Evolutionary conservation across 208 protist genomes (phyloP), one percentile per base, ranked within the genome.

Genomic region (Leishmania major): DNA sequence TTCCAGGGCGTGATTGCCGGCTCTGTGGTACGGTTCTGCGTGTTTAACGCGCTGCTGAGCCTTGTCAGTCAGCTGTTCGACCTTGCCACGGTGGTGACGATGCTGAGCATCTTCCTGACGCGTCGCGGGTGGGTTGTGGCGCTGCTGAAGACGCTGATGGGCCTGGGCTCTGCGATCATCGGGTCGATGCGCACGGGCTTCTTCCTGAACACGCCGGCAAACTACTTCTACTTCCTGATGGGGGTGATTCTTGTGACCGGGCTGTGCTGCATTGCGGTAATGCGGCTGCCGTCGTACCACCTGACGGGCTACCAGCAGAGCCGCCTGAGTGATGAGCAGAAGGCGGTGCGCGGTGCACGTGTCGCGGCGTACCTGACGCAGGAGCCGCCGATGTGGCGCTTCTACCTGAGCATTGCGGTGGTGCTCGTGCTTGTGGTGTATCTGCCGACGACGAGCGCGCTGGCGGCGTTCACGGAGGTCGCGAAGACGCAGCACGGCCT

Each of bases 161-260:
- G 92, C 15, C 88, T 96, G 31, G 92, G 91, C 59, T 88, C 84
- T 28, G 90, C 90, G 28, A 88, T 96, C 77, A 43, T 93, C 31
- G 92, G 83, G 8, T 84, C 85, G 10, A 86, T 94, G 64, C 75
- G 88, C 55, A 75, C 88, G 25, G 92, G 84, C n/a, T 94, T 93
- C 84, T 95, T 95, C 75, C 3, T 25, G 31, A 78, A 70, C 10
- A 53, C 77, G 35, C 72, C 80, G 6, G 69, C 64, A 11, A 57
- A 82, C 76, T 92, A 90, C 81, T 94, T 94, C 77, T 94, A 87
- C 83, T 94, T 95, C 75, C 74, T 95, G 67, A 78, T 90, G 28
- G 79, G 75, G 17, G 17, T 91, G 28, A 73, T 79, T 3, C 77
- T 84, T 40, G 81, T 84, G 8, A 78, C 85, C 28, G 82, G 84